phyloP scores from a whole-genome alignment of 2,329 filamentous ascomycete genomes.

The Penicillium sp. region DNA sequence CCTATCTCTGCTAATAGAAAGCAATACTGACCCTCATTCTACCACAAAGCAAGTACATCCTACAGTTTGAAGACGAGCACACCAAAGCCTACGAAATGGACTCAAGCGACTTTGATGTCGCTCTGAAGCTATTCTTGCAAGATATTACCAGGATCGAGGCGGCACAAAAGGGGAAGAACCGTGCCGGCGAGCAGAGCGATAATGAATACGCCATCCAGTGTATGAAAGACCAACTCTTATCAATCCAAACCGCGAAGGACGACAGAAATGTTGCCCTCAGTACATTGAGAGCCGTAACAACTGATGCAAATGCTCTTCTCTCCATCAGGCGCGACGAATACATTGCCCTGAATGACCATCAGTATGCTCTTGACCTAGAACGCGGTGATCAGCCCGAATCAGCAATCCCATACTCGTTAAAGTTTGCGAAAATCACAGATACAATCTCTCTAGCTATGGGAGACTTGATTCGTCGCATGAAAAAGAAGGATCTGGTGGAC shows the following conservation, averaged over 20 bases:
- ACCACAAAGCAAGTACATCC: not conserved
- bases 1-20: not conserved
- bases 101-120: not conserved
- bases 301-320: not conserved
- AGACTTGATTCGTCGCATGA: not conserved
- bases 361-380: not conserved
- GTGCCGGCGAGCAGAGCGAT: not conserved
- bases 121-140: not conserved
- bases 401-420: not conserved
- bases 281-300: not conserved
- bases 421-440: not conserved
- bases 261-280: not conserved
- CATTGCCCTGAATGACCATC: not conserved
- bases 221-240: not conserved
- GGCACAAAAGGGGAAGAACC: not conserved
- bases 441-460: not conserved
- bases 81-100: not conserved
- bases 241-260: not conserved
- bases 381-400: not conserved
- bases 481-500: not conserved
- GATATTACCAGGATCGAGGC: not conserved
- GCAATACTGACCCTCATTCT: not conserved
- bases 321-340: not conserved
- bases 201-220: not conserved
- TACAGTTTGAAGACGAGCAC: not conserved